phyloP scores from a whole-genome alignment of 2,329 filamentous ascomycete species.

The Pezicula neosporulosa region DNA sequence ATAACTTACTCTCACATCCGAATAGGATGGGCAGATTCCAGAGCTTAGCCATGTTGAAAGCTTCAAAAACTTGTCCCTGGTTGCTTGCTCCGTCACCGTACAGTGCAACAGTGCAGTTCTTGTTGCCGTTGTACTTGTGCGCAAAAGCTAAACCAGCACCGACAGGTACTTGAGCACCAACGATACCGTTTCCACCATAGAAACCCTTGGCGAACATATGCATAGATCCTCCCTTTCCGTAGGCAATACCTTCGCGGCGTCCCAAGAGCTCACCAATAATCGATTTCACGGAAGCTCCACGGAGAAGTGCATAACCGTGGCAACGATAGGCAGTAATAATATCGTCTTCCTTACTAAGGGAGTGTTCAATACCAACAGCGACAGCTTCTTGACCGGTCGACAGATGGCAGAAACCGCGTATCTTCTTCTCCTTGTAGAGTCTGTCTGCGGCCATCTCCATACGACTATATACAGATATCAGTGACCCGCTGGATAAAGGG shows the following conservation, averaged over 20 bases:
- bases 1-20: constrained; percentile 87
- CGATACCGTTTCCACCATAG: constrained; percentile 98
- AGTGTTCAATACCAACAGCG: constrained; percentile 93
- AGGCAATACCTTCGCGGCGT: constrained; percentile 92
- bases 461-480: constrained; percentile 55
- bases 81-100: constrained; percentile 99
- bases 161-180: constrained; percentile 96
- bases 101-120: constrained; percentile 82
- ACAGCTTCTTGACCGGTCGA: constrained; percentile 98
- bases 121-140: constrained; percentile 86
- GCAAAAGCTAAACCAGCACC: constrained; percentile 96
- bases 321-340: constrained; percentile 98
- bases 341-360: constrained; percentile 86
- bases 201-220: constrained; percentile 99
- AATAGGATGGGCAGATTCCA: constrained; percentile 97
- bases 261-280: constrained; percentile 96
- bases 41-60: constrained; percentile 99
- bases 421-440: constrained; percentile 99
- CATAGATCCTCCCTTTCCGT: constrained; percentile 99
- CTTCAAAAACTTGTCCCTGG: constrained; percentile 99
- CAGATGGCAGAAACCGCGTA: constrained; percentile 98
- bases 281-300: constrained; percentile 82
- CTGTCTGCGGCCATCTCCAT: constrained; percentile 99
- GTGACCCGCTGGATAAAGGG: neutral
- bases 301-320: constrained; percentile 98